These are phyloP conservation scores for Antrodiella citrinella DNA, from an alignment of 768 basidiomycete species.

Conservation along the genomic window DNA sequence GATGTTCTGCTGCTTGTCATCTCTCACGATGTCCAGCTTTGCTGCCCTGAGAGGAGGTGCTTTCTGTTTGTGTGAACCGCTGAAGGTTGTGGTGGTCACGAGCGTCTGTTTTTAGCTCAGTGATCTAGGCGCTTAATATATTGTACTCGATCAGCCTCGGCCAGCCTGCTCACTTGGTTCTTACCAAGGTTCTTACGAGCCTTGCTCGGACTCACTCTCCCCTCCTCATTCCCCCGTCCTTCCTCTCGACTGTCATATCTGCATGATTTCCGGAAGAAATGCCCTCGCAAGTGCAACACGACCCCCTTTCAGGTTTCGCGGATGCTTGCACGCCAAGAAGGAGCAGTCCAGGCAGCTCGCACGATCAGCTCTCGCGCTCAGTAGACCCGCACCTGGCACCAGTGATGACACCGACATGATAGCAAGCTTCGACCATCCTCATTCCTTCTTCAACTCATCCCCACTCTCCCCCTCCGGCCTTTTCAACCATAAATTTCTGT, in stretches of 20 bases:
- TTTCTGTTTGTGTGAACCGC: no score
- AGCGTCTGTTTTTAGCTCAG: no score
- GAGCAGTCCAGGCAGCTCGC: slow-evolving; percentile 6
- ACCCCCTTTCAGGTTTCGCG: slow-evolving; percentile 31
- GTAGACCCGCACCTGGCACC: slow-evolving; percentile 45
- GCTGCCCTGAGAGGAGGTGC: no score
- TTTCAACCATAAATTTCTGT: slow-evolving; percentile 73
- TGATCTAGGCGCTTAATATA: no score
- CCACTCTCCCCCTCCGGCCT: slow-evolving; percentile 62
- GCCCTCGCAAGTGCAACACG: slow-evolving; percentile 30
- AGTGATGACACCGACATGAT: slow-evolving; percentile 59
- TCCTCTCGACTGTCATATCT: not conserved
- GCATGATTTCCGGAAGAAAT: slow-evolving; percentile 34
- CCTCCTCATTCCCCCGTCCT: slow-evolving; percentile 9
- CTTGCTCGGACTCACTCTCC: slow-evolving; percentile 4
- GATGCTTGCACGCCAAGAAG: slow-evolving; percentile 32
- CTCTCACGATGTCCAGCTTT: no score
- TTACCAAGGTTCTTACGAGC: no score
- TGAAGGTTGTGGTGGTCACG: no score
- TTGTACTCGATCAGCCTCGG: not conserved
- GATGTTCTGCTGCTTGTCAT: no score
- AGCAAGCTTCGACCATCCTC: slow-evolving; percentile 64
- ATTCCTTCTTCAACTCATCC: slow-evolving; percentile 27
- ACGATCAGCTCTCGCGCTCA: slow-evolving; percentile 30
- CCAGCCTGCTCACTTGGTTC: no score